Base-by-base conservation (phyloP, 768 basidiomycete genomes). In the Scleroderma citrinum region DNA sequence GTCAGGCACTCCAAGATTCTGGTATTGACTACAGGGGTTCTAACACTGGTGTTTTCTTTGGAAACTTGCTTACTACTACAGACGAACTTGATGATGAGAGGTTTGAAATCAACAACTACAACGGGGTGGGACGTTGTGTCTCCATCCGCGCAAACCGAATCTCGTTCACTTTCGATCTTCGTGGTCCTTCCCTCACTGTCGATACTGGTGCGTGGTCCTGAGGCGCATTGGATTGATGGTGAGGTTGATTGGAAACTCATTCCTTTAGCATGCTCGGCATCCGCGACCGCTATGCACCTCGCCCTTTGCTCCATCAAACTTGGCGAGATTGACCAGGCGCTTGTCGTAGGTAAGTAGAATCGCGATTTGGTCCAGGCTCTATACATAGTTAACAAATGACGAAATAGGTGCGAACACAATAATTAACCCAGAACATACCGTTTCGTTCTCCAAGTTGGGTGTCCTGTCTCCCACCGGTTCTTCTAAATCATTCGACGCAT, bases 241-340 rank as follows among this genome's bases (percentile, higher is more conserved):
- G 17, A 13, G 7, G 16, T 19, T 31, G 19, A 29, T 16, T 19
- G n/a, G 7, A 7, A 3, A 14, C 34, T 12, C 2, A n/a, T 11
- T 32, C 26, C 26, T 40, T 43, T 34, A 62, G 61, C 61, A 7
- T 79, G 78, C 53, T 77, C 74, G 31, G 77, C 76, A 17, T 69
- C 66, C 14, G 58, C 73, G n/a, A 70, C 66, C 5, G 74, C 74
- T 2, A 62, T 75, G 40, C 77, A 80, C 58, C 66, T 79, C 16
- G 77, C 73, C 2, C 63, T 77, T 2, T 70, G 72, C 26, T 69
- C 74, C 0, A 61, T 79, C 5, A 60, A 60, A 19, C 60, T 57
- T 29, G 75, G 75, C 1, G 77, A 78, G 36, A 69, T 76, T 29
- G 70, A 76, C 23, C 68, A 73, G 4, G 77, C 77, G 0, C 63